Conservation (phyloP, 768 basidiomycete species). For the Boletus coccyginus region DNA sequence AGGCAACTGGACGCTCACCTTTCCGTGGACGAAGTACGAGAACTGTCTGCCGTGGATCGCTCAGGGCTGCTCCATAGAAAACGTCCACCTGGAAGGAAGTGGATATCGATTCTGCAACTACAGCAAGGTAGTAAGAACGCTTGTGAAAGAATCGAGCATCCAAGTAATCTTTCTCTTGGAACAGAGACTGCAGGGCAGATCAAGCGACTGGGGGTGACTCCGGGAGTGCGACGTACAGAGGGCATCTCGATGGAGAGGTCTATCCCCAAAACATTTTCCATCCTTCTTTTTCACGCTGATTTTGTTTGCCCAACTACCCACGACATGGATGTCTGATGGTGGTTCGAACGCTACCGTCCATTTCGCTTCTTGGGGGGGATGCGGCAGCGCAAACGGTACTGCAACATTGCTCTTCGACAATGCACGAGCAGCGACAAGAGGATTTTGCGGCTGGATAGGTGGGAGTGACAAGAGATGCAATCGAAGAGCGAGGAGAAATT, state of each 20-base stretch:
- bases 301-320: constrained; percentile 86
- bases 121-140: constrained; percentile 83
- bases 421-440: constrained; percentile 58
- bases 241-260: constrained; percentile 91
- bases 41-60: constrained; percentile 64
- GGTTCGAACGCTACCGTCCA: constrained; percentile 85
- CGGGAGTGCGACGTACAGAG: constrained; percentile 44
- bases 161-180: constrained; percentile 94
- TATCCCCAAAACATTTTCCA: constrained; percentile 58
- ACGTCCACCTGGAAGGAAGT: constrained; percentile 53
- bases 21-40: constrained; percentile 57
- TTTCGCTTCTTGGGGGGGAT: constrained; percentile 74
- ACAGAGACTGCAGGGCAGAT: constrained; percentile 50
- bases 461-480: constrained; percentile 59
- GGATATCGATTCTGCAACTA: constrained; percentile 61
- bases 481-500: constrained; percentile 68
- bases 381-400: constrained; percentile 67
- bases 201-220: background rate
- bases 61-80: constrained; percentile 53
- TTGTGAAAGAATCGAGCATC: constrained; percentile 92
- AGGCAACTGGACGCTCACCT: constrained; percentile 39
- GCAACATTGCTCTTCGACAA: constrained; percentile 54
- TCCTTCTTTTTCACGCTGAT: constrained; percentile 72
- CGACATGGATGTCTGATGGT: constrained; percentile 72
- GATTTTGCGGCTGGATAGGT: constrained; percentile 56